Evolutionary conservation across 345 rosid species (phyloP).

Genomic region (Melaleuca quinquenervia): DNA sequence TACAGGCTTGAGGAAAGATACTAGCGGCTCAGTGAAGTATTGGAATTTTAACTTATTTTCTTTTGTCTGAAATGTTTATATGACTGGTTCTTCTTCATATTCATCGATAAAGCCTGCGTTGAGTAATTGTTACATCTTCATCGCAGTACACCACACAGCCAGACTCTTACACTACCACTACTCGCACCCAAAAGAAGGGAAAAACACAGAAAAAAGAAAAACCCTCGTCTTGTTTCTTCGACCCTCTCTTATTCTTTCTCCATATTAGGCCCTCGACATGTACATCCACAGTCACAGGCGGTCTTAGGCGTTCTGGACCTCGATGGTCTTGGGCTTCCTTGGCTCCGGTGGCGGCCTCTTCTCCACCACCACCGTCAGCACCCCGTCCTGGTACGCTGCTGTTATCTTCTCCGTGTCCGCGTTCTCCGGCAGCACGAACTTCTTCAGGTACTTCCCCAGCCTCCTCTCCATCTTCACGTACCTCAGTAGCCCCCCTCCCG

Average conservation of each 20-base stretch:
- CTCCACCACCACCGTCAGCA: constrained; percentile 16
- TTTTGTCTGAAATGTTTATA: no score
- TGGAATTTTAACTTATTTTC: no score
- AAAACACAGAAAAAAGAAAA: neutral
- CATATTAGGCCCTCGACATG: neutral
- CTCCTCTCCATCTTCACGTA: constrained; percentile 24
- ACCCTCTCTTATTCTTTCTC: neutral
- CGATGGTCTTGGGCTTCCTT: constrained; percentile 18
- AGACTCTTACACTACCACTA: neutral
- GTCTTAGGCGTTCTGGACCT: constrained; percentile 12
- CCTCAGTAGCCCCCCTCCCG: neutral
- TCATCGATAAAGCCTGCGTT: no score
- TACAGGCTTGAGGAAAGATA: no score
- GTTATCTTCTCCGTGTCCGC: constrained; percentile 10
- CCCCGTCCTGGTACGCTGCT: constrained; percentile 14
- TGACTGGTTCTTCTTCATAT: no score
- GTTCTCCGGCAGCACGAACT: constrained; percentile 17
- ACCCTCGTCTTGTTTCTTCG: neutral
- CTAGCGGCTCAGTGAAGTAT: no score
- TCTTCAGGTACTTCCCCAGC: constrained; percentile 17
- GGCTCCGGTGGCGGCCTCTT: constrained; percentile 27
- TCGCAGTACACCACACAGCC: neutral
- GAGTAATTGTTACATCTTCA: neutral
- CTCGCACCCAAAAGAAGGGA: neutral
- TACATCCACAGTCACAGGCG: fast-evolving